These are phyloP conservation scores for Exophiala sp. DNA, from an alignment of 2,329 filamentous ascomycete genomes.

Conservation along the genomic window DNA sequence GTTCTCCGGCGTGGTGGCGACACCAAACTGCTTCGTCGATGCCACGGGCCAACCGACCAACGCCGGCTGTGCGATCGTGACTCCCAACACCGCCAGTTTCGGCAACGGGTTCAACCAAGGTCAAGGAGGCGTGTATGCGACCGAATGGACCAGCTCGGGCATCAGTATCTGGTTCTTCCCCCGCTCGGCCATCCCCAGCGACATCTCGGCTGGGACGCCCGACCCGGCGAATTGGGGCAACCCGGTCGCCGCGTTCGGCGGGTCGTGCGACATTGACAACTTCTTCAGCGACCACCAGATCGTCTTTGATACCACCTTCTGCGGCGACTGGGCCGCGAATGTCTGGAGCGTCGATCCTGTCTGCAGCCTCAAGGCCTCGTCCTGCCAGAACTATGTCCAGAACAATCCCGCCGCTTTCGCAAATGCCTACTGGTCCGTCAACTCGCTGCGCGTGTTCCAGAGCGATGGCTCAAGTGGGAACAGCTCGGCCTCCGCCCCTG, in stretches of 20 bases:
- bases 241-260: conserved; percentile 63
- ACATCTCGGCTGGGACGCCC: conserved; percentile 56
- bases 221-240: conserved; percentile 63
- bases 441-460: conserved; percentile 25
- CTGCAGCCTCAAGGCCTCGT: conserved; percentile 55
- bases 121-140: conserved; percentile 65
- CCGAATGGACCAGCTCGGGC: conserved; percentile 65
- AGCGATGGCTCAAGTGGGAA: neutral
- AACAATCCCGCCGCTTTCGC: conserved; percentile 64
- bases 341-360: conserved; percentile 56
- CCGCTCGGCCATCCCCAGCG: conserved; percentile 57
- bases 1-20: conserved; percentile 44
- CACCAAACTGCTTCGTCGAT: conserved; percentile 53
- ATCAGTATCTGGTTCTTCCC: conserved; percentile 83
- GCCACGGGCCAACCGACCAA: conserved; percentile 41
- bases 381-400: conserved; percentile 67
- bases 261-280: conserved; percentile 63
- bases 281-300: conserved; percentile 70
- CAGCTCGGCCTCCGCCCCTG: neutral
- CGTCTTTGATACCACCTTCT: conserved; percentile 77
- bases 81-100: conserved; percentile 51
- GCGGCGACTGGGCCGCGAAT: conserved; percentile 76
- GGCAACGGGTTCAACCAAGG: conserved; percentile 65
- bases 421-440: conserved; percentile 52
- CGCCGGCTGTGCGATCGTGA: conserved; percentile 55